phyloP scores from a whole-genome alignment of 306 rosid genomes.

The Coriaria nepalensis region DNA sequence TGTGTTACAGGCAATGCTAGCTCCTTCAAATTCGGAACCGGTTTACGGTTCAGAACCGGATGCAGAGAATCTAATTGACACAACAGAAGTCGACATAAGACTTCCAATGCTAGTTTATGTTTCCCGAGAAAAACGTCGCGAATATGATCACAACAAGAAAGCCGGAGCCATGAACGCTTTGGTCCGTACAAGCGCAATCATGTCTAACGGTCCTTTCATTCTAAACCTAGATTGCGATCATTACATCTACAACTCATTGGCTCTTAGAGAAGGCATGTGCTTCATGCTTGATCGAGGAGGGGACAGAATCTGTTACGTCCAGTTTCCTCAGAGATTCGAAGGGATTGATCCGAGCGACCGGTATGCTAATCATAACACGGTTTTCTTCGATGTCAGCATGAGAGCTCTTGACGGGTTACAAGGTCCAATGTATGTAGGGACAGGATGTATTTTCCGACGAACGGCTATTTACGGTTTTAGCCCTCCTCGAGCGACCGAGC shows the following conservation, averaged over 20 bases:
- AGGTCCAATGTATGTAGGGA: constrained; percentile 86
- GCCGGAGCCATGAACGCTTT: constrained; percentile 91
- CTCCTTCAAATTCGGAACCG: constrained; percentile 66
- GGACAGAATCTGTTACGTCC: constrained; percentile 73
- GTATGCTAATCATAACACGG: constrained; percentile 78
- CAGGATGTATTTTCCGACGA: constrained; percentile 77
- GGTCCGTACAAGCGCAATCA: constrained; percentile 72
- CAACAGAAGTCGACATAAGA: constrained; percentile 55
- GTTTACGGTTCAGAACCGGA: constrained; percentile 55
- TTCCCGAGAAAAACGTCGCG: constrained; percentile 78
- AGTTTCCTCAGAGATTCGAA: constrained; percentile 81
- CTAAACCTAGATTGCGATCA: constrained; percentile 86
- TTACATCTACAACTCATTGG: constrained; percentile 62
- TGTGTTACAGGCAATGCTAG: constrained; percentile 60
- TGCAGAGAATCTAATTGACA: constrained; percentile 55
- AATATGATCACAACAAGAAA: constrained; percentile 77
- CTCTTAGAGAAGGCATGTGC: constrained; percentile 86
- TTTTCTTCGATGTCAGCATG: constrained; percentile 81
- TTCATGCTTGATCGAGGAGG: constrained; percentile 89
- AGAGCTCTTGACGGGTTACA: constrained; percentile 85
- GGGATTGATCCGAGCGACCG: constrained; percentile 75
- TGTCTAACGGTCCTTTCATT: constrained; percentile 85
- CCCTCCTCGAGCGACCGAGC: constrained; percentile 79
- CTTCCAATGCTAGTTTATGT: constrained; percentile 76
- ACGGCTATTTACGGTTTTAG: constrained; percentile 81